Evolutionary conservation across 176 grass and related monocot genomes (phyloP).

Genomic region (Poa annua): DNA sequence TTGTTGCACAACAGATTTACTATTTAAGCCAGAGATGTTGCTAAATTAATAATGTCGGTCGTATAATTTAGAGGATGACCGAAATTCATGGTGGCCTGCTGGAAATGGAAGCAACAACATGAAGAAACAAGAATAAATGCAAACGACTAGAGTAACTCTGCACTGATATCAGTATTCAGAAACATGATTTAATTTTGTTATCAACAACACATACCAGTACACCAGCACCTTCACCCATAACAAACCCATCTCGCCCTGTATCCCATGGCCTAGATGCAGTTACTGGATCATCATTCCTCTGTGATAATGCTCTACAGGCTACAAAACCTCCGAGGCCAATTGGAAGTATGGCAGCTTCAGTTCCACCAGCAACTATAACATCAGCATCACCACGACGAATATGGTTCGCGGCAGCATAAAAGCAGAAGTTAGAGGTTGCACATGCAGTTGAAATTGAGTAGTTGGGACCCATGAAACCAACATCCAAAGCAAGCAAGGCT

Average conservation of each 20-base stretch:
- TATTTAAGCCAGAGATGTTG: slow-evolving; percentile 28
- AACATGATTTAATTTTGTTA: neutral
- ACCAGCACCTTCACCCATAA: slow-evolving; percentile 82
- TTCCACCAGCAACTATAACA: slow-evolving; percentile 65
- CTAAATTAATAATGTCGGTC: neutral
- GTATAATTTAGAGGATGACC: neutral
- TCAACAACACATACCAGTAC: slow-evolving; percentile 47
- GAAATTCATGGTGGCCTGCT: neutral
- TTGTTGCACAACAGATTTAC: slow-evolving; percentile 18
- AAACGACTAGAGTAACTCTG: neutral
- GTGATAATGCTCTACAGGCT: slow-evolving; percentile 69
- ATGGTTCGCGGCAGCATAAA: slow-evolving; percentile 74
- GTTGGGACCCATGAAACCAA: slow-evolving; percentile 69
- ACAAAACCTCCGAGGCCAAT: slow-evolving; percentile 73
- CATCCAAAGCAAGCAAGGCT: slow-evolving; percentile 66
- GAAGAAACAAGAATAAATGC: neutral
- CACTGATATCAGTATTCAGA: slow-evolving; percentile 14
- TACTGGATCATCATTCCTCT: slow-evolving; percentile 62
- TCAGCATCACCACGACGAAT: slow-evolving; percentile 70
- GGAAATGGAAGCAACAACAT: neutral
- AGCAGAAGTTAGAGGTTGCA: slow-evolving; percentile 68
- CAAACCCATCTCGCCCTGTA: slow-evolving; percentile 68
- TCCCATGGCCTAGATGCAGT: slow-evolving; percentile 76
- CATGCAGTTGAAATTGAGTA: slow-evolving; percentile 80
- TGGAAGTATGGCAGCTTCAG: slow-evolving; percentile 69